Conservation (phyloP, 345 rosid genomes). For the Hibiscus tridactylites region DNA sequence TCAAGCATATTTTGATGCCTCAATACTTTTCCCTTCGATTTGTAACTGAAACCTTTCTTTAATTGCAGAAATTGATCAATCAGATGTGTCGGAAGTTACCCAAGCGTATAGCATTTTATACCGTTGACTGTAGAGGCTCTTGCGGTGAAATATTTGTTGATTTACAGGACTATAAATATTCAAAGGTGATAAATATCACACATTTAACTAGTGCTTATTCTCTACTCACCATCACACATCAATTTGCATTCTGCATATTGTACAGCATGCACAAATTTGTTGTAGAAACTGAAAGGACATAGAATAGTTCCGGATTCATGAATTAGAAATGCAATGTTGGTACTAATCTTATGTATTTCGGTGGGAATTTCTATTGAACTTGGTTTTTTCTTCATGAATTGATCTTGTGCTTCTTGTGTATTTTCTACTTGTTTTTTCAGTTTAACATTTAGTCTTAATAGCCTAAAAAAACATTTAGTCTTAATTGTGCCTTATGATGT, state of each 20-base stretch:
- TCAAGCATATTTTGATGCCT: background rate
- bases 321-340: background rate
- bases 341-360: background rate
- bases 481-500: background rate
- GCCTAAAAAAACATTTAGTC: background rate
- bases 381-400: background rate
- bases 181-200: conserved; percentile 32
- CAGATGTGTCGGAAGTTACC: conserved; percentile 65
- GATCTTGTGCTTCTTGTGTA: background rate
- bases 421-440: background rate
- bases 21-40: background rate
- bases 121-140: conserved; percentile 78
- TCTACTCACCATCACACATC: background rate
- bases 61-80: conserved; percentile 56
- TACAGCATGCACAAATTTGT: background rate
- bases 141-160: conserved; percentile 91
- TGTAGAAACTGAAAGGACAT: background rate
- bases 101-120: conserved; percentile 76
- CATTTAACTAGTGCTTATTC: background rate
- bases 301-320: background rate
- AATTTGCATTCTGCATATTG: background rate
- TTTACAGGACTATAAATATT: conserved; percentile 54
- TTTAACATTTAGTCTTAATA: background rate
- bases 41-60: background rate
- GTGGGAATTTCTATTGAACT: background rate